Evolutionary conservation across 345 rosid genomes (phyloP).

Genomic region (Erodium maritimum): DNA sequence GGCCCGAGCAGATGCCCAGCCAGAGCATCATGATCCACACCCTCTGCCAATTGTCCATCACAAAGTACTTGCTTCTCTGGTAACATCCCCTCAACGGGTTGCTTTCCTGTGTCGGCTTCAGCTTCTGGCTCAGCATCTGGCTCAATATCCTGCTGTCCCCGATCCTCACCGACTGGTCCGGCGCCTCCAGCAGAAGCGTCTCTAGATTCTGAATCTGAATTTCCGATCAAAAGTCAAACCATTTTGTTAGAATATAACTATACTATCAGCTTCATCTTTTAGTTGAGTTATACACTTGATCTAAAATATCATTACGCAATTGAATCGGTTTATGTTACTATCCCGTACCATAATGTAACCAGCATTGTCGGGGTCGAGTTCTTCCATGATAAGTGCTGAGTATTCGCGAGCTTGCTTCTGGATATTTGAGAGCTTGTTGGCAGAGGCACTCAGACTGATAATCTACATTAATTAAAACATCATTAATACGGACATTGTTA

Average conservation of each 20-base stretch:
- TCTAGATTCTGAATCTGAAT: constrained; percentile 61
- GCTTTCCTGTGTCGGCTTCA: constrained; percentile 51
- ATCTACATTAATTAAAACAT: constrained; percentile 27
- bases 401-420: constrained; percentile 80
- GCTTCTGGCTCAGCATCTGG: constrained; percentile 72
- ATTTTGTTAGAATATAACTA: too few relatives aligned
- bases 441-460: constrained; percentile 76
- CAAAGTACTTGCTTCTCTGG: constrained; percentile 40
- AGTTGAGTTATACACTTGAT: too few relatives aligned
- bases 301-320: too few relatives aligned
- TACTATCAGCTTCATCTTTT: too few relatives aligned
- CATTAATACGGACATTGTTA: neutral
- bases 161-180: constrained; percentile 55
- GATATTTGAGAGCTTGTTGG: constrained; percentile 68
- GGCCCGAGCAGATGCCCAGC: constrained; percentile 45
- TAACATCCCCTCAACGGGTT: constrained; percentile 38
- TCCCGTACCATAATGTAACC: constrained; percentile 80
- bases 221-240: neutral
- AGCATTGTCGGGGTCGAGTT: constrained; percentile 64
- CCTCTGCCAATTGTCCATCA: constrained; percentile 79
- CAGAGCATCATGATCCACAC: constrained; percentile 68
- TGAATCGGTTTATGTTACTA: too few relatives aligned
- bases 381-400: constrained; percentile 85
- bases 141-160: constrained; percentile 61
- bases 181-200: constrained; percentile 61